These are phyloP conservation scores for Leccinum fallax DNA, from an alignment of 1,284 basidiomycete species.

Conservation along the genomic window DNA sequence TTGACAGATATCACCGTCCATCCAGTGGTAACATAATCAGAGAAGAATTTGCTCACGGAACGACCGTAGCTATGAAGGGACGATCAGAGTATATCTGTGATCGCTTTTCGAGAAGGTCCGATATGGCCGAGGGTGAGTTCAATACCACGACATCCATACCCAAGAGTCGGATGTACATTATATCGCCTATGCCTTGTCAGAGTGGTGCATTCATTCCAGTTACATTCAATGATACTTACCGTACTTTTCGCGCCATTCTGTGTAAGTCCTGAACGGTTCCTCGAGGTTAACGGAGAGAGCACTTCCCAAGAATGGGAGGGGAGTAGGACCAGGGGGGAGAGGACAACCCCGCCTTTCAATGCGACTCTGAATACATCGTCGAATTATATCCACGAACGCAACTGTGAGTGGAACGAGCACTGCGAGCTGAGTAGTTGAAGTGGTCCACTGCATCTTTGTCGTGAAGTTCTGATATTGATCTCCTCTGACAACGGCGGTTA, in stretches of 20 bases:
- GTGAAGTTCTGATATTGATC: not conserved
- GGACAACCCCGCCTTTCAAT: not conserved
- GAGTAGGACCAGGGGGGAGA: not conserved
- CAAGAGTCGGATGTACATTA: conserved; percentile 18
- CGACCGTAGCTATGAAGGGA: conserved; percentile 13
- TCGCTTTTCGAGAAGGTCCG: conserved; percentile 26
- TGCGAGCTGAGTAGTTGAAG: not conserved
- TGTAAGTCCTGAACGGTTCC: not conserved
- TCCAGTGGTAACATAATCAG: not conserved
- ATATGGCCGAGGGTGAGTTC: conserved; percentile 14
- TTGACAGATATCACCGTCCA: not conserved
- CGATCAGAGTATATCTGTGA: conserved; percentile 26
- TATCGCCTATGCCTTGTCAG: conserved; percentile 21
- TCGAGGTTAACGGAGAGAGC: not conserved
- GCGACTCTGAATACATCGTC: not conserved
- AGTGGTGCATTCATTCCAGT: not conserved
- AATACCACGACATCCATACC: conserved; percentile 13
- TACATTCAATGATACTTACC: not conserved
- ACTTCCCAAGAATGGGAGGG: not conserved
- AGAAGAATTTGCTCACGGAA: not conserved
- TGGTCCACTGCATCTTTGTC: not conserved
- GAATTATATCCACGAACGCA: not conserved
- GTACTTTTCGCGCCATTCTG: not conserved
- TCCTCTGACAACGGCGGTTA: not conserved
- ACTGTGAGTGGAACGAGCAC: not conserved